Evolutionary conservation across 2,329 filamentous ascomycete genomes (phyloP).

Genomic region (Passalora sequoiae): DNA sequence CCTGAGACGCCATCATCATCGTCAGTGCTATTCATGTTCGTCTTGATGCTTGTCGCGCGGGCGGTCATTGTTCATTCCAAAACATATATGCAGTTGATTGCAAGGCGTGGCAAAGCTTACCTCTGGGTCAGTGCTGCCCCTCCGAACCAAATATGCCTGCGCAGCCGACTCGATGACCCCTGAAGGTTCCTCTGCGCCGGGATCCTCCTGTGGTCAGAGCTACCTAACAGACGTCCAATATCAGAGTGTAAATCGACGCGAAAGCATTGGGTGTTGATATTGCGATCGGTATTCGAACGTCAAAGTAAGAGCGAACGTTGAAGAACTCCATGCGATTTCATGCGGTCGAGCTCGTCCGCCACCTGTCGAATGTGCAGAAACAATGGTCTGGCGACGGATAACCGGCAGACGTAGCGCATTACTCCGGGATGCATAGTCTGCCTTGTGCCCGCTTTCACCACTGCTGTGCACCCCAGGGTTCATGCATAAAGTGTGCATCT

Average conservation of each 20-base stretch:
- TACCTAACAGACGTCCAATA: background rate
- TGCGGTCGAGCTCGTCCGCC: background rate
- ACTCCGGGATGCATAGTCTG: background rate
- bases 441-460: no score
- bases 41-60: no score
- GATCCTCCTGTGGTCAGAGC: background rate
- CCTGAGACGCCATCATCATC: conserved; percentile 5
- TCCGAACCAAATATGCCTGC: no score
- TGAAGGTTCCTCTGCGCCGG: background rate
- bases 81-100: background rate
- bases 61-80: no score
- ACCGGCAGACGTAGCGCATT: background rate
- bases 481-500: no score
- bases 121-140: background rate
- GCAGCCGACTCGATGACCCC: background rate
- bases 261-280: no score
- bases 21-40: no score
- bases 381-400: background rate
- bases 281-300: no score
- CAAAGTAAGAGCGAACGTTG: background rate
- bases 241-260: background rate
- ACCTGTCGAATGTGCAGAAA: background rate
- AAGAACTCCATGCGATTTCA: background rate
- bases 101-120: background rate
- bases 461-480: no score